Conservation (phyloP, 108 stramenopile genomes). For the Asterionellopsis glacialis region DNA sequence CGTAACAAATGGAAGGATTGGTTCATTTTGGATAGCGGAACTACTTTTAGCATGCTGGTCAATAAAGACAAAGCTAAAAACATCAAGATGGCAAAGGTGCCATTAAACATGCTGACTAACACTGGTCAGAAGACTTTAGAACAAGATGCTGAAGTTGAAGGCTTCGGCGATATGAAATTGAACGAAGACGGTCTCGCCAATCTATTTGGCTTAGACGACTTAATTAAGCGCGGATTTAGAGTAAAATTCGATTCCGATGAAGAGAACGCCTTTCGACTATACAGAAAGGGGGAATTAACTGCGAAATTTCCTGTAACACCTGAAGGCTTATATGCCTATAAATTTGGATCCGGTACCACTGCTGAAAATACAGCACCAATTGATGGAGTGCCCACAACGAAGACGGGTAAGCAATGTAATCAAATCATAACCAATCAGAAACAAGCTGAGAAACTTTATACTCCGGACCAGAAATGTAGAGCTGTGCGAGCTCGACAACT, state of each 20-base stretch:
- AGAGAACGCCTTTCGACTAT: constrained; percentile 7
- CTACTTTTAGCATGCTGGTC: constrained; percentile 22
- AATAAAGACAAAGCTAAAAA: constrained; percentile 17
- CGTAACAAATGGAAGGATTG: neutral
- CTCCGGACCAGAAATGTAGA: neutral
- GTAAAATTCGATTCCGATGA: constrained; percentile 16
- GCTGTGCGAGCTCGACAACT: neutral
- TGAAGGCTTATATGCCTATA: neutral
- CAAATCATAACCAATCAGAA: neutral
- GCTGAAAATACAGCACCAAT: too few relatives aligned
- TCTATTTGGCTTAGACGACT: constrained; percentile 10
- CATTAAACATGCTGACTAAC: constrained; percentile 14
- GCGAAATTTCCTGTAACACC: too few relatives aligned
- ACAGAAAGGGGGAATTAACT: neutral
- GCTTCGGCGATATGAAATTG: constrained; percentile 20
- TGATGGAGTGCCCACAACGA: too few relatives aligned
- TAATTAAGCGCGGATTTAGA: constrained; percentile 3
- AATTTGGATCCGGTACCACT: neutral
- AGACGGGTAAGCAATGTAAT: neutral
- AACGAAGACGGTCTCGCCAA: constrained; percentile 28
- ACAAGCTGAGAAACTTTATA: neutral
- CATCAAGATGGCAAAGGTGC: constrained; percentile 8
- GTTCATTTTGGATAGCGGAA: constrained; percentile 26
- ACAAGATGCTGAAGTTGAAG: constrained; percentile 12
- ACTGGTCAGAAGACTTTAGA: constrained; percentile 12